These are phyloP conservation scores for Xylariaceae sp. DNA, from an alignment of 2,329 filamentous ascomycete species.

Conservation along the genomic window DNA sequence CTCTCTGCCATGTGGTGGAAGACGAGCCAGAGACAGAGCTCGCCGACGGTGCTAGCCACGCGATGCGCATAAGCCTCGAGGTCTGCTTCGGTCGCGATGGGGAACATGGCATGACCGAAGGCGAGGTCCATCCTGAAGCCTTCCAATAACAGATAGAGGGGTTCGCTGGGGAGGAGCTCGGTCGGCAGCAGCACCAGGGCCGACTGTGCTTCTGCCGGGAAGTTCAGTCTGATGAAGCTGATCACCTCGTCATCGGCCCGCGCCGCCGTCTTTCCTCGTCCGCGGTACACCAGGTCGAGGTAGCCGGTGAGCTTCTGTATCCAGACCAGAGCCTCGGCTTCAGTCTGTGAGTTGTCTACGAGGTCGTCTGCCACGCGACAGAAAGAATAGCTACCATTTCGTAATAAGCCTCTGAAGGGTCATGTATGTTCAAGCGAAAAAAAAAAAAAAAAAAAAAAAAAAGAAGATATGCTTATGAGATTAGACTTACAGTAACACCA, in stretches of 20 bases:
- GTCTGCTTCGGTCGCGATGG: conserved; percentile 54
- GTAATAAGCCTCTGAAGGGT: conserved; percentile 11
- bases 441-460: no score
- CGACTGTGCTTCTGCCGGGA: conserved; percentile 46
- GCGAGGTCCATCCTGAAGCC: conserved; percentile 64
- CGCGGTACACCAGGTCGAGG: conserved; percentile 47
- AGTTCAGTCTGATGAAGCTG: conserved; percentile 41
- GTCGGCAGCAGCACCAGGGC: conserved; percentile 57
- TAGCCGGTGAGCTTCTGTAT: conserved; percentile 53
- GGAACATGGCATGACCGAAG: conserved; percentile 44
- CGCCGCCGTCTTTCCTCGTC: conserved; percentile 22
- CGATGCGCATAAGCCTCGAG: conserved; percentile 59
- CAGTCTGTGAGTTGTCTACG: conserved; percentile 56
- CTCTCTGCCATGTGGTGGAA: conserved; percentile 47
- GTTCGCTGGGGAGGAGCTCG: conserved; percentile 48
- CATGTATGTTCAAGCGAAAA: no score
- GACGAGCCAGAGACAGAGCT: conserved; percentile 62
- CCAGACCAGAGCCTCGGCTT: conserved; percentile 50
- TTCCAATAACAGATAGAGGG: conserved; percentile 58
- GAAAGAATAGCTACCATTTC: conserved; percentile 56
- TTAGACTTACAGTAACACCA: conserved; percentile 50
- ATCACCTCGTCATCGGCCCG: conserved; percentile 20
- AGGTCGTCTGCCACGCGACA: conserved; percentile 70
- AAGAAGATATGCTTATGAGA: no score
- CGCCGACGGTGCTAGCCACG: conserved; percentile 68